These are phyloP conservation scores for Sarcodon sp. DNA, from an alignment of 768 basidiomycete genomes.

Conservation along the genomic window DNA sequence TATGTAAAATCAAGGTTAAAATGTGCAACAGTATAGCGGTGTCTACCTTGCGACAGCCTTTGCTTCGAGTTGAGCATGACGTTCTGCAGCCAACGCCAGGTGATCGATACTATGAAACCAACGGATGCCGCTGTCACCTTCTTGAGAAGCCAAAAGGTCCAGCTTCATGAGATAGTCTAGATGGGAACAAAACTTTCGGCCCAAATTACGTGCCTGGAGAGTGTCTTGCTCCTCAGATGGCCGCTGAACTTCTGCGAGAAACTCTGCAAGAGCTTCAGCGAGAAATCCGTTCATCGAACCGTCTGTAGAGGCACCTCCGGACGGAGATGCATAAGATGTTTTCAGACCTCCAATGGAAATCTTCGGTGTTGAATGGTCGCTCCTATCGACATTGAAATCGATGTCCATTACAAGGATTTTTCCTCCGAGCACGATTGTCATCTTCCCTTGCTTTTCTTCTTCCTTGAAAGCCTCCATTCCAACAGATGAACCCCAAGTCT, in stretches of 20 bases:
- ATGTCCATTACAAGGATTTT: constrained; percentile 75
- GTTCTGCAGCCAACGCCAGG: constrained; percentile 34
- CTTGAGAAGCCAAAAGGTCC: constrained; percentile 50
- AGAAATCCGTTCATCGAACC: constrained; percentile 56
- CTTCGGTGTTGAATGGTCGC: constrained; percentile 20
- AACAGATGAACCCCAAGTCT: constrained; percentile 45
- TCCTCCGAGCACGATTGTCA: constrained; percentile 56
- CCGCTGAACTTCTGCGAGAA: constrained; percentile 49
- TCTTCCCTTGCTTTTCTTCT: constrained; percentile 28
- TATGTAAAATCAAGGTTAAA: neutral
- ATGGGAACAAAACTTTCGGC: constrained; percentile 36
- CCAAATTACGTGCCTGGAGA: constrained; percentile 36
- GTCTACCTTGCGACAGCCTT: constrained; percentile 36
- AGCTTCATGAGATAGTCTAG: constrained; percentile 61
- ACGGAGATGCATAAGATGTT: constrained; percentile 56
- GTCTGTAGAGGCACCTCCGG: constrained; percentile 21
- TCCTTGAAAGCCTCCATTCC: constrained; percentile 74
- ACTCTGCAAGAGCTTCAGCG: constrained; percentile 37
- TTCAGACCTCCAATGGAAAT: constrained; percentile 46
- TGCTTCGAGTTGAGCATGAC: constrained; percentile 41
- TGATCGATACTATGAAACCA: constrained; percentile 66
- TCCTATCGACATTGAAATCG: constrained; percentile 39
- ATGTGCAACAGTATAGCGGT: constrained; percentile 6
- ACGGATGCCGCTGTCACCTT: constrained; percentile 48
- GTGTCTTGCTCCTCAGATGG: constrained; percentile 35